These are phyloP conservation scores for Annona cherimola DNA, from an alignment of 164 flowering plant species.

Conservation along the genomic window DNA sequence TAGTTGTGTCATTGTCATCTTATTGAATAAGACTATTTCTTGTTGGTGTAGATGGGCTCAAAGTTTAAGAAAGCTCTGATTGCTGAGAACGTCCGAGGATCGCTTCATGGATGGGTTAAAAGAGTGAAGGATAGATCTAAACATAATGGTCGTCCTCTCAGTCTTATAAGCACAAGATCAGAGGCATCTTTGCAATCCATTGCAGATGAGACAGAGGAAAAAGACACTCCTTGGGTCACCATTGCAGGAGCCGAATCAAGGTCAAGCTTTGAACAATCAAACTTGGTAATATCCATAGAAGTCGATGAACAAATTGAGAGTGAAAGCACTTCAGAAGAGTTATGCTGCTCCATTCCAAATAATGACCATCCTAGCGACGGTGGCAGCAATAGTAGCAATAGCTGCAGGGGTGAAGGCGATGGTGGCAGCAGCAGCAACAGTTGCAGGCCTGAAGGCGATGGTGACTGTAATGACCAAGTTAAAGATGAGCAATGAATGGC, in stretches of 20 bases:
- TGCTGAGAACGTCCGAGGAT: slow-evolving; percentile 50
- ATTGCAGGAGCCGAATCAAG: slow-evolving; percentile 18
- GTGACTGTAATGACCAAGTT: not conserved
- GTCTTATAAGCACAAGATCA: slow-evolving; percentile 24
- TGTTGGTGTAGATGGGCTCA: slow-evolving; percentile 71
- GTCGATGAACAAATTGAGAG: slow-evolving; percentile 5
- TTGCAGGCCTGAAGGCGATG: not conserved
- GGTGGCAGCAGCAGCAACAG: no score
- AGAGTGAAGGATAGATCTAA: slow-evolving; percentile 40
- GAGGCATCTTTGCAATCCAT: slow-evolving; percentile 24
- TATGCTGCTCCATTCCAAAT: slow-evolving; percentile 9
- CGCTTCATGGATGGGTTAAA: slow-evolving; percentile 59
- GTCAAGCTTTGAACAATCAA: not conserved
- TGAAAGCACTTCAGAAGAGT: slow-evolving; percentile 1
- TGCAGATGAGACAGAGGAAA: slow-evolving; percentile 14
- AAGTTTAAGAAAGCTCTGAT: slow-evolving; percentile 61
- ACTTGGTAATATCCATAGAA: not conserved
- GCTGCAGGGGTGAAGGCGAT: not conserved
- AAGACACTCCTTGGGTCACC: not conserved
- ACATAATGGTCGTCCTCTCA: slow-evolving; percentile 9
- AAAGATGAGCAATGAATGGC: not conserved
- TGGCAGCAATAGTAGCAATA: not conserved
- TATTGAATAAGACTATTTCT: not conserved
- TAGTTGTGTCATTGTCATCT: not conserved
- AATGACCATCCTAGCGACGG: slow-evolving; percentile 5